Evolutionary conservation across 2,329 filamentous ascomycete genomes (phyloP), one percentile per base, ranked within the genome.

Genomic region (Penicillium sp.): DNA sequence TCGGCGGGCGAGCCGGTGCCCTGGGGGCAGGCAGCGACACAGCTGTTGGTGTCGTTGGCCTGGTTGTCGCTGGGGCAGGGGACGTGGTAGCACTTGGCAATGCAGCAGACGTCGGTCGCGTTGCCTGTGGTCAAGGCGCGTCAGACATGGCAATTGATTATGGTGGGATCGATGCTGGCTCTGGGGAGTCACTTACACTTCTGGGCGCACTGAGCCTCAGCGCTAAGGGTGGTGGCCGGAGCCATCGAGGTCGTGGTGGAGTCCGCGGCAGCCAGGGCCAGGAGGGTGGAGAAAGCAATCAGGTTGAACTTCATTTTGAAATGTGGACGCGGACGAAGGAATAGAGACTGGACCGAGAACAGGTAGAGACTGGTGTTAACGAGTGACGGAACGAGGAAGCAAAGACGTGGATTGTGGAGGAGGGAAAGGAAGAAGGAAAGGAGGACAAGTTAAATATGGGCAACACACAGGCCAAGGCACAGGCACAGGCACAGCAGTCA

Each of bases 1-100:
- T 79, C 82, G 12, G 70, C 71, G 3, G 77, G 69, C 34, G 79
- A 76, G 47, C 83, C 82, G 63, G 78, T 76, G 56, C 83, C 83
- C 75, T 85, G 82, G 58, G 81, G 78, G 71, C 83, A 86, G 55
- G 79, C 75, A 48, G 76, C 76, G 49, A 81, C 82, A 67, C 83
- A 86, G 51, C 77, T 72, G 68, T 76, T 83, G 69, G 82, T 84
- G 59, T 78, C 76, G 67, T 82, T 79, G 67, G 76, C 81, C 71
- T 82, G 77, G 50, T 70, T 68, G n/a, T 78, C 75, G 70, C 79
- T 80, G 62, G 83, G 83, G 70, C 80, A 83, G 35, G 83, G 83
- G 41, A 81, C 79, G 39, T 79, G 75, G 64, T 81, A 75, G 74
- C 83, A 86, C 14, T 72, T 68, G 39, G 83, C 83, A 63, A 77